These are phyloP conservation scores for Arabidopsis thaliana DNA, from an alignment of 345 rosid genomes.

Conservation along the genomic window DNA sequence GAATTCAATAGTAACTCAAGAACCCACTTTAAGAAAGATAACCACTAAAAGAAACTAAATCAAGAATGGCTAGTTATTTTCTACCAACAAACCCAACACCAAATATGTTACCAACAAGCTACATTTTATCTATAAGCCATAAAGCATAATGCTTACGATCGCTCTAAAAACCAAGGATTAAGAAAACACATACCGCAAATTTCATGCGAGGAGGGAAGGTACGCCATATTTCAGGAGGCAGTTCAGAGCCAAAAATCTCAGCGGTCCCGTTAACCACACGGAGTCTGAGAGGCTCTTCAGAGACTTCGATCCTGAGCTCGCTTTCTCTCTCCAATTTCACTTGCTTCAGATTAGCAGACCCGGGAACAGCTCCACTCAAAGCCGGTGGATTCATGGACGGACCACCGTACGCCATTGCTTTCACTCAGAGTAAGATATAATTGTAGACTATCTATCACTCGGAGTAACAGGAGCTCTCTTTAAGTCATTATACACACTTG, in stretches of 20 bases:
- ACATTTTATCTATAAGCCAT: background rate
- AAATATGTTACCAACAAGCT: background rate
- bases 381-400: constrained; percentile 44
- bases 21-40: constrained; percentile 2
- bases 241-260: constrained; percentile 88
- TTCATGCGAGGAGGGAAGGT: constrained; percentile 85
- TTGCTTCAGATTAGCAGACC: constrained; percentile 54
- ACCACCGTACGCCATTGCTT: constrained; percentile 54
- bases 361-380: constrained; percentile 41
- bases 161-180: background rate
- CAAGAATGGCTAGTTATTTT: constrained; percentile 2
- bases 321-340: constrained; percentile 86
- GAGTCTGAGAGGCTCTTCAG: constrained; percentile 77
- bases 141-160: background rate
- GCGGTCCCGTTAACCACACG: constrained; percentile 81
- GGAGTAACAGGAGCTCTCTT: background rate
- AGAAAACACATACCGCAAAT: constrained; percentile 66
- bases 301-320: constrained; percentile 87
- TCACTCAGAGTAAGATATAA: constrained; percentile 20
- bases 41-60: background rate
- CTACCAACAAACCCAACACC: background rate
- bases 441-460: constrained; percentile 42
- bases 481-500: background rate
- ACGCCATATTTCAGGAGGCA: constrained; percentile 87
- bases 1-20: constrained; percentile 15